Base-by-base conservation (phyloP, 768 basidiomycete genomes). In the Saitozyma podzolica region DNA sequence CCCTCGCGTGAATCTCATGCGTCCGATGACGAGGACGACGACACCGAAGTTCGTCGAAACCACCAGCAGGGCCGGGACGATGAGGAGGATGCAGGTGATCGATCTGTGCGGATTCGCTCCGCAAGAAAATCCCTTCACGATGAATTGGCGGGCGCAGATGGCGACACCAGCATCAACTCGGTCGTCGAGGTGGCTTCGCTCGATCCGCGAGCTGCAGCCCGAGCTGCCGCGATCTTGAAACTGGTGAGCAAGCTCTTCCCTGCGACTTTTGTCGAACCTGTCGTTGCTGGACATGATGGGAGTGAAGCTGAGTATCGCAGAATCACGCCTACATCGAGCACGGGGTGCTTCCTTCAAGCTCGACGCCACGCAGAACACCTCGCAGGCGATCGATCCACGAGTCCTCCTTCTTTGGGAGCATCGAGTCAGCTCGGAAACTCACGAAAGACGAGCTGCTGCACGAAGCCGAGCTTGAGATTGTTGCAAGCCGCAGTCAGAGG, bases 161-260 rank as follows among this genome's bases (percentile, higher is more conserved):
- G 50, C 1, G 59, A 73, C 42, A 63, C 63, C 5, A 67, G 60
- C 40, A 56, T 69, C 47, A 78, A 81, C 13, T 84, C 84, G n/a
- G 81, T 94, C 6, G 86, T 96, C 66, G 88, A 90, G 80, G 89
- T 95, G 64, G 87, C 87, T 2, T 91, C 90, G 62, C 85, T 86
- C 19, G 90, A 95, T 77, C 90, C 93, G 2, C 83, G 84, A 62
- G 91, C 91, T 16, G 93, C 93, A 51, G 93, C 92, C 2, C 82
- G 90, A 53, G 93, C 92, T n/a, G 92, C 91, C 41, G 93, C 93
- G 0, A 93, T 96, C 62, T 82, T 96, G 69, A 92, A 89, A 79
- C 84, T 90, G 83, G 91, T 91, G 54, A n/a, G 86, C 77, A 11
- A 1, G 50, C 57, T 13, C 6, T 16, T 19, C 8, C 50, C 45